Evolutionary conservation across 371 early-diverging fungal species (phyloP), one percentile per base, ranked within the genome.

Genomic region (Fennellomyces sp.): DNA sequence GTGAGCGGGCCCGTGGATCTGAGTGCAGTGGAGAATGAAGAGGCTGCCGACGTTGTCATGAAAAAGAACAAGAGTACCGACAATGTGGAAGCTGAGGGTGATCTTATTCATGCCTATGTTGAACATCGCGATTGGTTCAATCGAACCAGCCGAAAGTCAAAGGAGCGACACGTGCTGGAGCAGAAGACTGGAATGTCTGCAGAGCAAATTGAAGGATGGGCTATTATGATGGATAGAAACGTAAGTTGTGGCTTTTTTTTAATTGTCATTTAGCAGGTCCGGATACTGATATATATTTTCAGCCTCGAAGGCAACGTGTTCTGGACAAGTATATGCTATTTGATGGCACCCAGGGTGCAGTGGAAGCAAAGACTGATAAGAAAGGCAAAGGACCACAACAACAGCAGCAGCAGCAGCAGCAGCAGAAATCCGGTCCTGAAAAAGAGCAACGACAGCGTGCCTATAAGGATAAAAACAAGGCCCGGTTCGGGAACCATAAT

Each of bases 161-260:
- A 78, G 5, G 78, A 80, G 49, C 77, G 97, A 21, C 82, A 66
- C 10, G 71, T 72, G 21, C 68, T 96, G 21, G 79, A 84, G 26
- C 67, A 78, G 29, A 58, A 76, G 51, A 92, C 94, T 5, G 84
- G 85, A n/a, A 82, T 93, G 87, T 81, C 86, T 0, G 92, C 96
- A 62, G 95, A 97, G 66, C 96, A 96, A 71, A 70, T 97, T 5
- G 97, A 96, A 66, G 97, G 97, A 21, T 97, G 97, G 97, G 86
- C 78, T 27, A 86, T 83, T 25, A 95, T 95, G 95, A 84, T 93
- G 61, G 73, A 75, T 27, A 80, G 93, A 54, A 91, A 94, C 66
- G 94, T 91, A 82, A 81, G 88, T 84, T 27, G 42, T 28, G 3
- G 29, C 10, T 49, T 2, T 11, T 17, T n/a, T 33, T 33, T 25